Evolutionary conservation across 2,329 filamentous ascomycete genomes (phyloP), one percentile per base, ranked within the genome.

Genomic region (Akanthomyces muscarius): DNA sequence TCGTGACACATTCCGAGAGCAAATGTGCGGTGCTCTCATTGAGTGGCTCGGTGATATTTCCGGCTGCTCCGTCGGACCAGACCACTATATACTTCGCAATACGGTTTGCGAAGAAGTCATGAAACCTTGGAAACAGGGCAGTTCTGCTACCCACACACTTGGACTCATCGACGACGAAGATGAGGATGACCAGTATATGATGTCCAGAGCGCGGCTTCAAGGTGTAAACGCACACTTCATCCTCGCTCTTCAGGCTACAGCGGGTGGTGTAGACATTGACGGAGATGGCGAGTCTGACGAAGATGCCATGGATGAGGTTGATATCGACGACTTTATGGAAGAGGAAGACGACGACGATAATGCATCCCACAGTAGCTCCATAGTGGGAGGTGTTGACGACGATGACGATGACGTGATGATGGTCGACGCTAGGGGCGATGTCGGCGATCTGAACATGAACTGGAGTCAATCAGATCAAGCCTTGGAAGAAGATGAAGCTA

Each of bases 21-120:
- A 98, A 73, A 99, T 99, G 96, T 97, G 93, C 70, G 92, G 91
- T n/a, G 92, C 92, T 18, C 94, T 99, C 65, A 89, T 99, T 61
- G 93, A 97, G 70, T 99, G 96, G 96, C 83, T 99, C 23, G 85
- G 88, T 59, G 96, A 99, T 74, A 96, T 99, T 70, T 86, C 92
- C 8, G 92, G 92, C 36, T 97, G 93, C 75, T 89, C 87, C 60
- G 90, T 97, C 53, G 92, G 91, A 1, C 81, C 86, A 38, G 92
- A 99, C 71, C 85, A 87, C 65, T 82, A 90, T 64, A 86, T 98
- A 21, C 80, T 99, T 50, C 86, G 92, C 44, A 88, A 86, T 58
- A 87, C 89, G 7, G 86, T 99, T 45, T 99, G 95, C 71, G 92
- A 98, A 73, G 92, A 99, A 74, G 84, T 98, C 70, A 85, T 99